Base-by-base conservation (phyloP, 164 flowering plant species). In the Protea cynaroides region DNA sequence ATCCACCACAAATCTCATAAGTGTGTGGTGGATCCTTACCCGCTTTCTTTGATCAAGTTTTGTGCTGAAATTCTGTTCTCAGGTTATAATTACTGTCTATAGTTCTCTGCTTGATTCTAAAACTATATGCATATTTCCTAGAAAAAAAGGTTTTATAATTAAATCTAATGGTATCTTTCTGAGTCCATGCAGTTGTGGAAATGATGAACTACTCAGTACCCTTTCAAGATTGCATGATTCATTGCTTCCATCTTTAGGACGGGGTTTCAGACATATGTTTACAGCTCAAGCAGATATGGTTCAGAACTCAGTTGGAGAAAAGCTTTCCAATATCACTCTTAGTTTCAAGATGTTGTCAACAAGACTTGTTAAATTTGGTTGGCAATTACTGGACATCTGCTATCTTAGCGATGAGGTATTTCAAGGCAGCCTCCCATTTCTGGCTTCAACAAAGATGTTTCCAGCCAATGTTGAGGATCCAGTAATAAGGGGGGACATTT, bases 391-490 rank as follows among this genome's bases (percentile, higher is more conserved):
- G 65, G 84, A 90, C 43, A 50, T 70, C 11, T 89, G 99, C 78
- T 90, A 89, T 76, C 74, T 95, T 11, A 77, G 83, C 67, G 75
- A 82, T 59, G 88, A 82, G 25, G 71, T 78, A 25, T 87, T 83
- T 77, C 76, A 73, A 70, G 82, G 69, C 56, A 58, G 60, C 51
- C 65, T 61, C 56, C 73, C 81, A 34, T 62, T 79, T 71, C 82
- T 80, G 59, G 70, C 70, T 59, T 67, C 81, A 55, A 71, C 84
- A 57, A 92, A 90, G 79, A 88, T 95, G 80, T 90, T 95, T 75
- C 99, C 97, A 18, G 88, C 90, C 56, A 84, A 71, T 52, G 83
- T 92, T 53, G 99, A 90, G 72, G 99, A 92, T 77, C 89, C 99
- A 54, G 70, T 69, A 38, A 82, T 95, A 62, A 88, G 96, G 70